phyloP scores from a whole-genome alignment of 352 stramenopile species.

The Plasmopara viticola region DNA sequence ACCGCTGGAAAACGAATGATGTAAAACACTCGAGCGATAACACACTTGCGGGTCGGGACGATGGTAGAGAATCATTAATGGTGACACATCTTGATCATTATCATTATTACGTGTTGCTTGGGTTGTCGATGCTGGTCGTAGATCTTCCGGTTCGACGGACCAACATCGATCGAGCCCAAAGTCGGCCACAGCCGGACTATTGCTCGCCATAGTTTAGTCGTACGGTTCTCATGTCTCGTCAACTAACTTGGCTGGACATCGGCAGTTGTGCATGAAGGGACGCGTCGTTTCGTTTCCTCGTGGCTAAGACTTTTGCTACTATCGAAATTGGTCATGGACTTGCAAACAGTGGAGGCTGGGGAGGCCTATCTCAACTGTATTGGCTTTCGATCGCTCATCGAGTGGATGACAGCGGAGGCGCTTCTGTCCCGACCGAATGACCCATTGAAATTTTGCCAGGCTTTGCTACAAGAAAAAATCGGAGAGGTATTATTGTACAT shows the following conservation, averaged over 20 bases:
- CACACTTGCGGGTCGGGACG: constrained; percentile 14
- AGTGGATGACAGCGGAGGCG: constrained; percentile 87
- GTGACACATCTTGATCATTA: constrained; percentile 5
- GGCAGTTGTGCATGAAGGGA: constrained; percentile 19
- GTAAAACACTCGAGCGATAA: constrained; percentile 19
- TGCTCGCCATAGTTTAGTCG: constrained; percentile 7
- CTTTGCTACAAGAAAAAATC: constrained; percentile 81
- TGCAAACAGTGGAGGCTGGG: constrained; percentile 69
- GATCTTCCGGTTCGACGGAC: constrained; percentile 20
- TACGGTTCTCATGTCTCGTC: background rate
- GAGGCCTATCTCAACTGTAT: constrained; percentile 85
- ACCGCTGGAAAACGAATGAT: constrained; percentile 26
- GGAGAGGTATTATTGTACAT: constrained; percentile 34
- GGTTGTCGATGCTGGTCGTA: constrained; percentile 26
- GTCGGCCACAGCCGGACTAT: constrained; percentile 3
- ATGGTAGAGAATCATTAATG: constrained; percentile 23
- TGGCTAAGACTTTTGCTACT: background rate
- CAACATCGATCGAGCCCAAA: constrained; percentile 37
- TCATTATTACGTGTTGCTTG: background rate
- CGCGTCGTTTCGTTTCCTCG: constrained; percentile 19
- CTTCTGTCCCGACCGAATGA: constrained; percentile 81
- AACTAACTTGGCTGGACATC: constrained; percentile 11
- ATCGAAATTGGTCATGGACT: constrained; percentile 34
- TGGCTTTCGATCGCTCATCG: constrained; percentile 87
- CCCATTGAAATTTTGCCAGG: constrained; percentile 74